Evolutionary conservation across 371 early-diverging fungal genomes (phyloP).

Genomic region (Apophysomyces variabilis): DNA sequence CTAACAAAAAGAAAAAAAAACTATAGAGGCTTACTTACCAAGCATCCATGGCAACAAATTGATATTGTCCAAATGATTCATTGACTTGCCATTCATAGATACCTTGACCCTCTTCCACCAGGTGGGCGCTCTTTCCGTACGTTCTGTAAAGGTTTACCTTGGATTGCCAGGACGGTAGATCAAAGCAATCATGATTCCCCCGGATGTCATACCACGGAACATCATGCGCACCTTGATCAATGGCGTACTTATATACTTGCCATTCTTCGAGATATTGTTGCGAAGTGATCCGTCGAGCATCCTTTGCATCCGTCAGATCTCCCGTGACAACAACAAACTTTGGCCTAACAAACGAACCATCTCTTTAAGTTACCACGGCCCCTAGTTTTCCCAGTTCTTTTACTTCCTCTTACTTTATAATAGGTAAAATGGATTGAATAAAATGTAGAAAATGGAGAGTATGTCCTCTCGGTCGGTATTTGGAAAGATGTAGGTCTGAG

Average conservation of each 20-base stretch:
- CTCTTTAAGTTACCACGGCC: not conserved
- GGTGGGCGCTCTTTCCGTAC: conserved; percentile 54
- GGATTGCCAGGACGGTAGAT: conserved; percentile 70
- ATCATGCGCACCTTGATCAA: conserved; percentile 54
- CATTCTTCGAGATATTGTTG: conserved; percentile 86
- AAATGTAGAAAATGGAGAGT: conserved; percentile 78
- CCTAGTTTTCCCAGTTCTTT: not conserved
- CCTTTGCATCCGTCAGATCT: conserved; percentile 91
- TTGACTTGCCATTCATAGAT: conserved; percentile 62
- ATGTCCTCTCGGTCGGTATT: conserved; percentile 67
- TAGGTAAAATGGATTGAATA: conserved; percentile 71
- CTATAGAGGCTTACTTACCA: conserved; percentile 53
- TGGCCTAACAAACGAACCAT: conserved; percentile 41
- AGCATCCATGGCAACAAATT: conserved; percentile 85
- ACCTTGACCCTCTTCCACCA: conserved; percentile 55
- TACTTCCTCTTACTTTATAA: conserved; percentile 43
- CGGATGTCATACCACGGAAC: conserved; percentile 82
- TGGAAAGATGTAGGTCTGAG: conserved; percentile 86
- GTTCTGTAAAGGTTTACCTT: conserved; percentile 66
- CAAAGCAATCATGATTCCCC: conserved; percentile 88
- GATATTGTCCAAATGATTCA: conserved; percentile 72
- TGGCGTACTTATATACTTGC: conserved; percentile 68
- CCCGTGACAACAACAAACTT: conserved; percentile 73
- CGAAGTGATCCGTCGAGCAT: conserved; percentile 61
- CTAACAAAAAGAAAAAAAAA: not conserved